These are phyloP conservation scores for Wickerhamiella kurtzmanii DNA, from an alignment of 805 yeast genomes.

Conservation along the genomic window DNA sequence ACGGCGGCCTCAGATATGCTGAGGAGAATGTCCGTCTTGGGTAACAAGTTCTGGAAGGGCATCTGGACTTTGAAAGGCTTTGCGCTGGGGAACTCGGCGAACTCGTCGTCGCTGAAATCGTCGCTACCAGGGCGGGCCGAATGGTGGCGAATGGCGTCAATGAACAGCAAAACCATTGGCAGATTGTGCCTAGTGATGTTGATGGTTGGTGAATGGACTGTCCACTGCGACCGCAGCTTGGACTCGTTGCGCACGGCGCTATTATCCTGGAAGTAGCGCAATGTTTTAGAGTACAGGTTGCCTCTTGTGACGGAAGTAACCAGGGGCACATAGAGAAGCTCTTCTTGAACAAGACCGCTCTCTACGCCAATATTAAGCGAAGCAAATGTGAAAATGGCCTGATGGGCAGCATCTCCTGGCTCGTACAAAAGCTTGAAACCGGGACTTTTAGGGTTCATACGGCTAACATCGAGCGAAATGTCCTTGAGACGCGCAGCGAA, in stretches of 20 bases:
- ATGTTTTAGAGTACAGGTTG: slow-evolving; percentile 25
- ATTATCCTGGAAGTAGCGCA: slow-evolving; percentile 22
- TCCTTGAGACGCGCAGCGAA: slow-evolving; percentile 25
- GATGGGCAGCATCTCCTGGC: slow-evolving; percentile 28
- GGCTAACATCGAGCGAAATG: slow-evolving; percentile 25
- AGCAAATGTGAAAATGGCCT: slow-evolving; percentile 25
- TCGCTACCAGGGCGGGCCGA: neutral
- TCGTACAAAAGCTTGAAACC: slow-evolving; percentile 28
- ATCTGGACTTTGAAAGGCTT: slow-evolving; percentile 3
- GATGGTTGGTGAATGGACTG: slow-evolving; percentile 28
- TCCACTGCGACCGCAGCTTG: slow-evolving; percentile 22
- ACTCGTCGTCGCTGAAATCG: neutral
- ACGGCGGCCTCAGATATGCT: slow-evolving; percentile 15
- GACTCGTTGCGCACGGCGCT: slow-evolving; percentile 19
- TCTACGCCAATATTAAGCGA: slow-evolving; percentile 26
- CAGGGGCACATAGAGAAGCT: slow-evolving; percentile 28
- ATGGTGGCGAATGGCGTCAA: neutral
- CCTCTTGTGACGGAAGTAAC: slow-evolving; percentile 26
- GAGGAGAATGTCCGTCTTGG: slow-evolving; percentile 14
- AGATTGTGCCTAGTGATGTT: slow-evolving; percentile 27
- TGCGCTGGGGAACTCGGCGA: neutral
- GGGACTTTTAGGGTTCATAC: slow-evolving; percentile 29
- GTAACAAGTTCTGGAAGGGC: slow-evolving; percentile 14
- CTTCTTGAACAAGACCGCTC: slow-evolving; percentile 24
- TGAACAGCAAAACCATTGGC: slow-evolving; percentile 21